These are phyloP conservation scores for Metroxylon sagu DNA, from an alignment of 176 grass and related monocot genomes.

Conservation along the genomic window DNA sequence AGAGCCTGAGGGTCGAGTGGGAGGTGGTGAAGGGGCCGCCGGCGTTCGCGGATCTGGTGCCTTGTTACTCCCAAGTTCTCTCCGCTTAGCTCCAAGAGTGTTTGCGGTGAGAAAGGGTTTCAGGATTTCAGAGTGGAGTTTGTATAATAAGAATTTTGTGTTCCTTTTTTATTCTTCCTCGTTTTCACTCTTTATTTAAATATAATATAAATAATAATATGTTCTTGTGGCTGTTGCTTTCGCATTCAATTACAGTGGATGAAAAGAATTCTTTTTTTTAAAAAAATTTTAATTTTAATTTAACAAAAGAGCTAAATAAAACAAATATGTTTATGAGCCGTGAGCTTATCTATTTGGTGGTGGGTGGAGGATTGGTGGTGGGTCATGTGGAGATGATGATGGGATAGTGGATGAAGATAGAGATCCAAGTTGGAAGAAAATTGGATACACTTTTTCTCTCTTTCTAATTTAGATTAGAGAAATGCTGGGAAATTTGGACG, in stretches of 20 bases:
- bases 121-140: too few relatives aligned
- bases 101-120: background rate
- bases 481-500: too few relatives aligned
- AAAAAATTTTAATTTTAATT: too few relatives aligned
- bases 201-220: constrained; percentile 9
- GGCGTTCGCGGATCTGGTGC: constrained; percentile 59
- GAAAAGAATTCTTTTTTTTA: too few relatives aligned
- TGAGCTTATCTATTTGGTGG: constrained; percentile 27
- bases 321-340: constrained; percentile 11
- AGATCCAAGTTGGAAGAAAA: too few relatives aligned
- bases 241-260: too few relatives aligned
- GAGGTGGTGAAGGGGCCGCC: constrained; percentile 72
- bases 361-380: background rate
- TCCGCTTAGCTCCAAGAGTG: constrained; percentile 29
- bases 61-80: constrained; percentile 80
- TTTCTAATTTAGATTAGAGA: too few relatives aligned
- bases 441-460: too few relatives aligned
- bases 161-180: too few relatives aligned
- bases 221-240: constrained; percentile 2
- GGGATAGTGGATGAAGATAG: too few relatives aligned
- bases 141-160: too few relatives aligned
- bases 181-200: constrained; percentile 1
- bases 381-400: too few relatives aligned
- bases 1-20: constrained; percentile 50
- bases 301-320: background rate